These are phyloP conservation scores for Fusarium duplospermum DNA, from an alignment of 2,329 filamentous ascomycete genomes.

Conservation along the genomic window DNA sequence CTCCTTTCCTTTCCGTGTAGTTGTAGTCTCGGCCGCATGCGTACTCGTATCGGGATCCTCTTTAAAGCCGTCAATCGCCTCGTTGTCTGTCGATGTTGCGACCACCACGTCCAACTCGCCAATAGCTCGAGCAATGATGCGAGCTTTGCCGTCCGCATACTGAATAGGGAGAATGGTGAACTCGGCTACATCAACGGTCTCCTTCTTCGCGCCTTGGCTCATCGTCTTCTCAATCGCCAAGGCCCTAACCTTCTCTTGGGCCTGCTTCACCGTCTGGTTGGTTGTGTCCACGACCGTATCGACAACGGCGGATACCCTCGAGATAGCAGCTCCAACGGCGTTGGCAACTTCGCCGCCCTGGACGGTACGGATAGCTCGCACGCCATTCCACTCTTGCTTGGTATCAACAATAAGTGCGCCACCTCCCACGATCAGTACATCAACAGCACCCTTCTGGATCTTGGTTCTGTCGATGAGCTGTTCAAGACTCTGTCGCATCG, in stretches of 20 bases:
- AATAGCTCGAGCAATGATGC: conserved; percentile 66
- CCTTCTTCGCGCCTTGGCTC: background rate
- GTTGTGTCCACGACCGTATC: conserved; percentile 9
- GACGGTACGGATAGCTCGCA: background rate
- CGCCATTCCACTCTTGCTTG: conserved; percentile 16
- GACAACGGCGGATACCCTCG: background rate
- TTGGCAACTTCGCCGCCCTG: background rate
- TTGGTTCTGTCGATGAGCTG: background rate
- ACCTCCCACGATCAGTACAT: background rate
- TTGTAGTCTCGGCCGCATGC: background rate
- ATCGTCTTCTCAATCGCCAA: background rate
- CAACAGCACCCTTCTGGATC: background rate
- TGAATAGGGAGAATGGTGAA: conserved; percentile 47
- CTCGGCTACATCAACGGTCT: background rate
- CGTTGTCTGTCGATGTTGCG: background rate
- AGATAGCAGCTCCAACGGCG: background rate
- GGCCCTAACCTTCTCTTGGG: background rate
- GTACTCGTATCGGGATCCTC: background rate
- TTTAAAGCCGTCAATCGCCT: background rate
- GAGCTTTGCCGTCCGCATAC: conserved; percentile 57
- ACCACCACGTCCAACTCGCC: conserved; percentile 57
- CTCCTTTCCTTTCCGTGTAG: background rate
- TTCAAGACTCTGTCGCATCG: background rate
- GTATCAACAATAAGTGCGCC: background rate
- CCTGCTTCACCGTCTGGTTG: conserved; percentile 1